Conservation (phyloP, 2,329 filamentous ascomycete species). For the Chrysoporthe deuterocubensis region DNA sequence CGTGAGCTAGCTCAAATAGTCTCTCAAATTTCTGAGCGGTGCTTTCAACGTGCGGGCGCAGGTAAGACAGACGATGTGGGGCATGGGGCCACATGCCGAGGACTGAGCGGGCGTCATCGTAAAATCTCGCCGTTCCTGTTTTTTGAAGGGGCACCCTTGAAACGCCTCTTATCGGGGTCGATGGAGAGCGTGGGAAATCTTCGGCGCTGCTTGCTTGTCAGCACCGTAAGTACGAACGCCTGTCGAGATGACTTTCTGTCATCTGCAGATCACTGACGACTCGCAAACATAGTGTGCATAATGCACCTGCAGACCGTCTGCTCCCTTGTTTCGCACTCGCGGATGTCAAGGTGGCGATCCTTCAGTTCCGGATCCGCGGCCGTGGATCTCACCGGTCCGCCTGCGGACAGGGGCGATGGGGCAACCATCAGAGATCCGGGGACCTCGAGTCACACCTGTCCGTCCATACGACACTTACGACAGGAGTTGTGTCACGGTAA, state of each 20-base stretch:
- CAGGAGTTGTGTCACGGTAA: background rate
- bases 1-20: background rate
- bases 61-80: background rate
- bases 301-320: background rate
- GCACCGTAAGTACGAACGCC: background rate
- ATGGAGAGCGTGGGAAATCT: background rate
- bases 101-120: conserved; percentile 7
- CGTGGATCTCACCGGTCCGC: background rate
- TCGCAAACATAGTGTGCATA: background rate
- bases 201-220: background rate
- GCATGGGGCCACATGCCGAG: background rate
- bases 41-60: background rate
- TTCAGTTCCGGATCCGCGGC: conserved; percentile 8
- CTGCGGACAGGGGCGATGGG: background rate
- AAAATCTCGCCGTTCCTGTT: background rate
- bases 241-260: background rate
- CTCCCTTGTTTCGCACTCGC: conserved; percentile 2
- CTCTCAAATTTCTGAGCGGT: background rate
- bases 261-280: background rate
- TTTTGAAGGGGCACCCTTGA: background rate
- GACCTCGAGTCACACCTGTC: conserved; percentile 1
- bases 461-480: background rate
- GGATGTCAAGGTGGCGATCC: conserved; percentile 1
- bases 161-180: background rate
- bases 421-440: background rate